These are phyloP conservation scores for Dryadomyces sulphureus DNA, from an alignment of 2,329 filamentous ascomycete genomes.

Conservation along the genomic window DNA sequence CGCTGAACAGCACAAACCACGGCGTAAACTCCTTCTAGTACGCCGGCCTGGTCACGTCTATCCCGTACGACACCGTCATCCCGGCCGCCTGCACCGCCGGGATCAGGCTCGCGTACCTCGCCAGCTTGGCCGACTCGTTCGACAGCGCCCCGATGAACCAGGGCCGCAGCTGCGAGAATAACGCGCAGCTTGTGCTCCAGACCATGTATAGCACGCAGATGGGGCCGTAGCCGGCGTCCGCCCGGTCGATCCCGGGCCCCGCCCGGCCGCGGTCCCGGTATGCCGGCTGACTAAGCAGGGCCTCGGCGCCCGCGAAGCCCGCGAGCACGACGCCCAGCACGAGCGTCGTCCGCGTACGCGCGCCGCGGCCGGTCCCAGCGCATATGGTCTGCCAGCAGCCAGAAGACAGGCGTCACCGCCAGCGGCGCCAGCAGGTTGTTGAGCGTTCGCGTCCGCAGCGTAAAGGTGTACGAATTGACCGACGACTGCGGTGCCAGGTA, in stretches of 20 bases:
- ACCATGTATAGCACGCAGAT: conserved; percentile 1
- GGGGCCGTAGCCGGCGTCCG: conserved; percentile 11
- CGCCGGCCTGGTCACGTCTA: background rate
- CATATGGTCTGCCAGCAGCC: background rate
- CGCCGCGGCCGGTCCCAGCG: background rate
- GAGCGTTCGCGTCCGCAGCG: conserved; percentile 1
- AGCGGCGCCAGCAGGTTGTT: conserved; percentile 2
- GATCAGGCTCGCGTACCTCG: background rate
- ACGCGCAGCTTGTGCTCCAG: conserved; percentile 1
- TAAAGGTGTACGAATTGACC: conserved; percentile 1
- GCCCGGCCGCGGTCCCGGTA: conserved; percentile 4
- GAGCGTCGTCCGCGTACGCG: background rate
- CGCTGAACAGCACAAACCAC: conserved; percentile 10
- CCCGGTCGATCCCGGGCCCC: conserved; percentile 20
- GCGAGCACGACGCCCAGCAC: background rate
- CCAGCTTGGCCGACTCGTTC: conserved; percentile 1
- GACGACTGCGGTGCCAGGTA: background rate
- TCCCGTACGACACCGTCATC: conserved; percentile 2
- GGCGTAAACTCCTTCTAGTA: conserved; percentile 3
- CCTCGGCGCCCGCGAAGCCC: conserved; percentile 1
- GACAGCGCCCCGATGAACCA: conserved; percentile 3
- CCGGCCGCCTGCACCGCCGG: background rate
- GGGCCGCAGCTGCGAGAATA: conserved; percentile 1
- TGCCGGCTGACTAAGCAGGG: background rate
- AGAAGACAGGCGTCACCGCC: background rate